Evolutionary conservation across 495 filamentous ascomycete genomes (phyloP), one percentile per base, ranked within the genome.

Genomic region (Aspergillus cavernicola): DNA sequence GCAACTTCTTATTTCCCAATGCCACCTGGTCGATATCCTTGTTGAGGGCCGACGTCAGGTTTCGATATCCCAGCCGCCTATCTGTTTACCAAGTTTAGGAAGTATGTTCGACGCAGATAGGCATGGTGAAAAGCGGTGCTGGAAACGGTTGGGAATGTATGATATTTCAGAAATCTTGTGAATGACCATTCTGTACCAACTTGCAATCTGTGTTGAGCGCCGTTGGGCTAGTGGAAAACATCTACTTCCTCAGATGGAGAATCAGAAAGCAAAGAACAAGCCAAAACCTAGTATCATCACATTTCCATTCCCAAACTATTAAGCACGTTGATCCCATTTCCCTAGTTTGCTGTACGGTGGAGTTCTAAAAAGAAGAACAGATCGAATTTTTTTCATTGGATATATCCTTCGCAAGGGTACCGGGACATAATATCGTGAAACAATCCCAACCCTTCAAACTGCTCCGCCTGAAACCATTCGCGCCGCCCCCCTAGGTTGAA

Each of bases 341-440:
- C 31, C 52, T 41, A 48, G 47, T 31, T 23, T 58, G 60, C 45
- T 62, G 63, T 68, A 72, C 65, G 58, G 54, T 63, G 55, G 39
- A 43, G 36, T 66, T 61, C 57, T 62, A 66, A 58, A 56, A 65
- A 59, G 59, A 66, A 55, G 59, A 66, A 66, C 55, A 66, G 70
- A 64, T 63, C 65, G 68, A 71, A 66, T 69, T 66, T 73, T 72
- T 72, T 73, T 70, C 63, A 70, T 68, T 70, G 67, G 68, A 75
- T 75, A 73, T 71, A 63, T 75, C 68, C 65, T 69, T 71, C 65
- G 67, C 67, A 68, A 69, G 69, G 70, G 70, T 70, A 68, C 69
- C 69, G 71, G 72, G 70, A 73, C 69, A 69, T 71, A 62, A 71
- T 69, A 70, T 76, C 71, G 67, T 74, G 66, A 68, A 76, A 73